Conservation (phyloP, 192 early-diverging fungal species). For the Podila horticola region DNA sequence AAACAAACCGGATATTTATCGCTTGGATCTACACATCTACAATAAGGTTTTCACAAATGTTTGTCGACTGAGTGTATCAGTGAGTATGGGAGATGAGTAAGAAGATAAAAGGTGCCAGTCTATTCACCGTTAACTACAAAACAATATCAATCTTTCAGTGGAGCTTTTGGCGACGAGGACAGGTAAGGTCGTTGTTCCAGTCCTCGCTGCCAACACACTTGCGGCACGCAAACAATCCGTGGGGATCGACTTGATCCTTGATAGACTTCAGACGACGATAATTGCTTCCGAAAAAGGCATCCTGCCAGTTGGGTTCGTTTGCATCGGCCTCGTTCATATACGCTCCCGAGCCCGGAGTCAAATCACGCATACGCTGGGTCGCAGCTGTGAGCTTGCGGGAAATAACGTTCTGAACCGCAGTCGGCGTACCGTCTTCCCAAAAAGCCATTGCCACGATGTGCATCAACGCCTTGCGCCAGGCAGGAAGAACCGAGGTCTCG, state of each 20-base stretch:
- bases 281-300: conserved; percentile 58
- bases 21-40: too few species aligned
- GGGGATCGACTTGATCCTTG: conserved; percentile 57
- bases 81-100: too few species aligned
- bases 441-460: conserved; percentile 4
- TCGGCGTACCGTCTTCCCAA: conserved; percentile 10
- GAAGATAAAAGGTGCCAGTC: too few species aligned
- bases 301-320: conserved; percentile 54
- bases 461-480: conserved; percentile 50
- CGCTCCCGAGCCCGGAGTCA: conserved; percentile 53
- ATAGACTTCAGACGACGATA: conserved; percentile 53
- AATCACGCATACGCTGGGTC: conserved; percentile 12
- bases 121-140: too few species aligned
- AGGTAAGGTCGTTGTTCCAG: conserved; percentile 18
- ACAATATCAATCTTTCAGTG: too few species aligned
- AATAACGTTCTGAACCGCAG: background rate
- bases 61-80: too few species aligned
- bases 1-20: too few species aligned
- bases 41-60: too few species aligned
- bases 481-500: conserved; percentile 32
- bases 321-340: conserved; percentile 63
- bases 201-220: conserved; percentile 44
- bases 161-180: too few species aligned
- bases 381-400: conserved; percentile 5
- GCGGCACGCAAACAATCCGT: conserved; percentile 47